These are phyloP conservation scores for Aquilaria agallochum DNA, from an alignment of 441 rosid species.

Conservation along the genomic window DNA sequence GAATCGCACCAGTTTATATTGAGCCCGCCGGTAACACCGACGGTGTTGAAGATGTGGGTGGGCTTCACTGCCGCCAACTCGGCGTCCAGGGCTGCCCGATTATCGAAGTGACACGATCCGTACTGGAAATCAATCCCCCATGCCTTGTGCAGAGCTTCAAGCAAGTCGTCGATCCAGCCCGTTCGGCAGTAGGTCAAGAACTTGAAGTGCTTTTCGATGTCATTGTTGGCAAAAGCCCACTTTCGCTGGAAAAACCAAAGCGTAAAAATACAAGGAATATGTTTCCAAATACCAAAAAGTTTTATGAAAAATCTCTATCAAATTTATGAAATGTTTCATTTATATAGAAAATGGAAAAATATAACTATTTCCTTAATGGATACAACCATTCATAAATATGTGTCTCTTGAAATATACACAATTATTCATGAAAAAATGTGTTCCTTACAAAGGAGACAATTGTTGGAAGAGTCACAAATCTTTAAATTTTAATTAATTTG, in stretches of 20 bases:
- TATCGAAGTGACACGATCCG: slow-evolving; percentile 86
- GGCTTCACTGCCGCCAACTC: slow-evolving; percentile 63
- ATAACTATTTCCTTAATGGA: too few species aligned
- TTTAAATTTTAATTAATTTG: too few species aligned
- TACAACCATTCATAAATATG: too few species aligned
- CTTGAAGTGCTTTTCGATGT: slow-evolving; percentile 35
- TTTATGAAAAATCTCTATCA: too few species aligned
- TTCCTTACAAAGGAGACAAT: too few species aligned
- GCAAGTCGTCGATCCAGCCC: slow-evolving; percentile 92
- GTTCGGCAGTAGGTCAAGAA: slow-evolving; percentile 87
- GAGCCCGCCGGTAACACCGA: slow-evolving; percentile 91
- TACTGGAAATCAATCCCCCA: slow-evolving; percentile 57
- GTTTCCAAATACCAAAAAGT: too few species aligned
- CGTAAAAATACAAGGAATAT: too few species aligned
- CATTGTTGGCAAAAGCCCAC: slow-evolving; percentile 67
- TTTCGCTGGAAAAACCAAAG: background rate
- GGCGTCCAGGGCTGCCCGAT: slow-evolving; percentile 58
- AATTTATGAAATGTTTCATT: too few species aligned
- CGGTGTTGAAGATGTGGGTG: slow-evolving; percentile 87
- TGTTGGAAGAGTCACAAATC: too few species aligned
- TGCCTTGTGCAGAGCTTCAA: slow-evolving; percentile 59
- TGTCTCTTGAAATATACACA: too few species aligned
- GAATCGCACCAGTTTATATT: slow-evolving; percentile 94
- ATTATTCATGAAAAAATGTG: too few species aligned
- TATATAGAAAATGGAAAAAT: too few species aligned